Base-by-base conservation (phyloP, 345 rosid genomes). In the Eutrema yunnanense region DNA sequence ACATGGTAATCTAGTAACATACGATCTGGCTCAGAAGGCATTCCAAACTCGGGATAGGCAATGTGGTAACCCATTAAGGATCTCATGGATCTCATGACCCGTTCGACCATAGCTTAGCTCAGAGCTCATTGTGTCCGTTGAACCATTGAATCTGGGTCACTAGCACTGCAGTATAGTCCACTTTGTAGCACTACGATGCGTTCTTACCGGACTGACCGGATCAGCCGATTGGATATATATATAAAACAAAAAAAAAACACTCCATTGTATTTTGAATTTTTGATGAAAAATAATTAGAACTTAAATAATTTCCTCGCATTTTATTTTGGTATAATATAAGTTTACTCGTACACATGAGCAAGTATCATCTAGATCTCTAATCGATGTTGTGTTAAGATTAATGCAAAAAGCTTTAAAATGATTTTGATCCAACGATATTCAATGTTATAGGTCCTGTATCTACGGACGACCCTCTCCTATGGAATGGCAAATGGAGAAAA, bases 391-490 rank as follows among this genome's bases (percentile, higher is more conserved):
- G 57, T 8, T 50, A 59, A 41, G 61, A 59, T 42, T 50, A 19
- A 19, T 19, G 32, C 54, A 68, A 74, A 50, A 34, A 27, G 8
- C 14, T 47, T 55, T 19, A 44, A 74, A 60, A 48, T 65, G 62
- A 75, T 60, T 12, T 42, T 54, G 58, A 68, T 6, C 64, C 30
- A 68, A 75, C 69, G 37, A 61, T 19, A 61, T 27, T 67, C 55
- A 67, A 40, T 54, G 38, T 55, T 47, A 38, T 13, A 30, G 61
- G 65, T 49, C 72, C 76, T 76, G 60, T 70, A 63, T 76, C 67
- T 33, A 57, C 80, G 80, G 80, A 76, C 55, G 67, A 56, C 80
- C 80, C 76, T 69, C 71, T 55, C 75, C 71, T 76, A 37, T 69
- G 65, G 70, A 56, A 76, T 56, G 79, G 32, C 58, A 54, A 65